Base-by-base conservation (phyloP, 345 rosid species). In the Draba incana region DNA sequence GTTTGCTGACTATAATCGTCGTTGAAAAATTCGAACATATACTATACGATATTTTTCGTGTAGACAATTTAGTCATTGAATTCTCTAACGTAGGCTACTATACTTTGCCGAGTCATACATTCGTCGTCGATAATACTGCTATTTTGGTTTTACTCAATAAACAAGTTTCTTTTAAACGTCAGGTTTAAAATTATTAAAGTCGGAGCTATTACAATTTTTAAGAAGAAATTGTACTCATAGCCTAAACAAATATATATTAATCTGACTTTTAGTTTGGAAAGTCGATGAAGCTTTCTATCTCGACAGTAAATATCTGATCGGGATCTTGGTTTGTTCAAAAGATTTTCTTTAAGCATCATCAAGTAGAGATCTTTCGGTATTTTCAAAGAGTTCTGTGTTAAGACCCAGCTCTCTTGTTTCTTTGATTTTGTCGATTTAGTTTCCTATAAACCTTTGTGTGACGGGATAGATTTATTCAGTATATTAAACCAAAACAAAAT, bases 41-140 rank as follows among this genome's bases (percentile, higher is more conserved):
- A 30, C 5, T 41, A 69, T 16, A 59, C 60, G 59, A 12, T 16
- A 16, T 27, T 42, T 35, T 42, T 15, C 30, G 49, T 46, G 47
- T 13, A 57, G 43, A 47, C 4, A 47, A 20, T 49, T 35, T 48
- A 48, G 66, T 51, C 53, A 70, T 24, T 20, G 45, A 31, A 61
- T 43, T 68, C 5, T 31, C 11, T 60, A 60, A 28, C 51, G 56
- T 68, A 47, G 39, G 31, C 31, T 52, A 43, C 62, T 35, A 53
- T 53, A 62, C 69, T 53, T 70, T 71, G 30, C 49, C 41, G 62
- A 71, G 69, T 71, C 68, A 52, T 55, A 52, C 28, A 8, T 49
- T 47, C 11, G 57, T 68, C 48, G 56, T 57, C 57, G 56, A 35
- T 53, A 33, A n/a, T 28, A 4, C 30, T 27, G 28, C 39, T 60